Evolutionary conservation across 352 stramenopile genomes (phyloP), one percentile per base, ranked within the genome.

Genomic region (Phytopythium helicoides): DNA sequence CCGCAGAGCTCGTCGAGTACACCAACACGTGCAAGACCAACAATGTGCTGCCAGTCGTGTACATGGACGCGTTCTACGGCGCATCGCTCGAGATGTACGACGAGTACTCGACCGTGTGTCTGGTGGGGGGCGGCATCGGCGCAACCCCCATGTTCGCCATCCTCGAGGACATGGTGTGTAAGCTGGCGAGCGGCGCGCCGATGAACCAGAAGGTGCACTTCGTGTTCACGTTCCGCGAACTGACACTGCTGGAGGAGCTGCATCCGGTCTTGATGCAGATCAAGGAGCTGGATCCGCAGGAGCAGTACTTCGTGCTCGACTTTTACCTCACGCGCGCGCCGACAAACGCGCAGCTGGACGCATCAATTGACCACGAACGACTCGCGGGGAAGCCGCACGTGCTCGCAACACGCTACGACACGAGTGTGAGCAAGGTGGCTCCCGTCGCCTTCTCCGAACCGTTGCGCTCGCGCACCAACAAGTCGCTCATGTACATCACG

Each of bases 201-300:
- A 5, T 62, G 3, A 18, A 3, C 2, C 71, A 75, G 31, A 41
- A 40, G 0, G 59, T 78, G 19, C 16, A 53, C 19, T 73, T 81
- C 28, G 19, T 73, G 11, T 78, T 81, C 22, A 52, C 61, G 14
- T 75, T 77, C 56, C 66, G 67, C 3, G 64, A 76, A 16, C 41
- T 77, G 2, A 23, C 61, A 3, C 40, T 78, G 26, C 40, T 81
- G 2, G 61, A 73, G 38, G 56, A 71, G 38, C 54, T 76, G 18
- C 56, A 68, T 12, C 64, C 60, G 16, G 21, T 75, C 39, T 48
- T 81, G 1, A 4, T 25, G 5, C 42, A 36, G 1, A 40, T 76
- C 19, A 28, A 54, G 18, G 63, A 71, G 33, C 47, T 72, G 0
- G 66, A 76, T n/a, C 64, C 64, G 7, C 15, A 60, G 7, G 51